Base-by-base conservation (phyloP, 2,329 filamentous ascomycete genomes). In the Fusarium austroafricanum region DNA sequence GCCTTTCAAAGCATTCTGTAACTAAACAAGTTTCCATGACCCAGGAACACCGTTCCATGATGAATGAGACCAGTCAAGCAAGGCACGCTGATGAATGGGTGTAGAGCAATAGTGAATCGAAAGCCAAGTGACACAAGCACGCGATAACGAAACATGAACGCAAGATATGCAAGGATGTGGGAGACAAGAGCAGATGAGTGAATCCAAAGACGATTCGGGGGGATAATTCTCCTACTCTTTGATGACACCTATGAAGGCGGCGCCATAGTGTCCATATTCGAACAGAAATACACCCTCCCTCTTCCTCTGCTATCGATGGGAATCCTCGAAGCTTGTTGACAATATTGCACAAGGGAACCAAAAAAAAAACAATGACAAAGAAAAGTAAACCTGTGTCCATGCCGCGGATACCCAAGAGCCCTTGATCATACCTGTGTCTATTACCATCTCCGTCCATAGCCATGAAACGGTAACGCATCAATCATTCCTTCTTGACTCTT, bases 391-490 rank as follows among this genome's bases (percentile, higher is more conserved):
- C 56, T 31, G 45, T 39, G 49, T 46, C 47, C 39, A 40, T 50
- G 18, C 42, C 53, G n/a, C 33, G 21, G 35, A 60, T 67, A 67
- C 57, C 56, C 47, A 68, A 68, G 47, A 56, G 47, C 40, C 52
- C 37, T 45, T 42, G 47, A 26, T 40, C 43, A 40, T 66, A 55
- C 54, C 70, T 57, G 42, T 49, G 46, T 46, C 37, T 63, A 40
- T 62, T 57, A 44, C 40, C 47, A 54, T 61, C 42, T 54, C 60
- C 62, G 39, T 58, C 55, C 55, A 43, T 57, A 52, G 31, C 61
- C 55, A 57, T 61, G 39, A 66, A 61, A 53, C 61, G 51, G 61
- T 53, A 38, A 58, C 58, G 55, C 68, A 73, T 71, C 67, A 67
- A 61, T 69, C 71, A 60, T 72, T 67, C 67, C 68, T 50, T 64